Evolutionary conservation across 331 rosid genomes (phyloP).

Genomic region (Telfairia occidentalis): DNA sequence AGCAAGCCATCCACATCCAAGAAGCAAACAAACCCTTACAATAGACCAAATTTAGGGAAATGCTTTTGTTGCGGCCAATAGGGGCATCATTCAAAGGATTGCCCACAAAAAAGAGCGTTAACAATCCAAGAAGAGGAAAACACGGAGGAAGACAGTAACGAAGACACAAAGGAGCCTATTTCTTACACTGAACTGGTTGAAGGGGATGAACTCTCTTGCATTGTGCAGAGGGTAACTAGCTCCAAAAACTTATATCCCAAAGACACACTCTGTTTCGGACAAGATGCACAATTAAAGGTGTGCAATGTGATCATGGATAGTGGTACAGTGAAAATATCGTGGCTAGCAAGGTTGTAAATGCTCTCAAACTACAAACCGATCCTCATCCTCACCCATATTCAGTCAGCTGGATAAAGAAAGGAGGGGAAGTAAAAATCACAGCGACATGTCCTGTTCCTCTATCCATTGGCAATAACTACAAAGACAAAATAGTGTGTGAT

Average conservation of each 20-base stretch:
- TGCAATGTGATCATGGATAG: background rate
- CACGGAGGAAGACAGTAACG: background rate
- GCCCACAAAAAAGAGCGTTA: too few relatives aligned
- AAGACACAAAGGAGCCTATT: background rate
- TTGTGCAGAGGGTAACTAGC: background rate
- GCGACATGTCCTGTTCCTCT: background rate
- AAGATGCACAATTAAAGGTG: background rate
- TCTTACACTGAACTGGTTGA: background rate
- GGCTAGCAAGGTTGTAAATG: background rate
- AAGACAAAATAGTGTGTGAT: background rate
- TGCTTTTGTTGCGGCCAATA: too few relatives aligned
- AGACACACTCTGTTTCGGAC: background rate
- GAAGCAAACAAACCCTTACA: too few relatives aligned
- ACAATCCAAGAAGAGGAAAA: too few relatives aligned
- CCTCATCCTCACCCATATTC: background rate
- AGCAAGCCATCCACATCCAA: too few relatives aligned
- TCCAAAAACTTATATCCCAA: background rate
- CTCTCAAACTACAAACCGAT: background rate
- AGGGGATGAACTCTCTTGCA: background rate
- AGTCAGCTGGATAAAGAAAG: background rate
- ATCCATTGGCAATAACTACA: background rate
- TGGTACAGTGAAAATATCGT: background rate
- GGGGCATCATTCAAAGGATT: too few relatives aligned
- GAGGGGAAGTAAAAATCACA: background rate
- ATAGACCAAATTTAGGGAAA: too few relatives aligned